Evolutionary conservation across 208 protist species (phyloP).

Genomic region (Leishmania gerbilli): DNA sequence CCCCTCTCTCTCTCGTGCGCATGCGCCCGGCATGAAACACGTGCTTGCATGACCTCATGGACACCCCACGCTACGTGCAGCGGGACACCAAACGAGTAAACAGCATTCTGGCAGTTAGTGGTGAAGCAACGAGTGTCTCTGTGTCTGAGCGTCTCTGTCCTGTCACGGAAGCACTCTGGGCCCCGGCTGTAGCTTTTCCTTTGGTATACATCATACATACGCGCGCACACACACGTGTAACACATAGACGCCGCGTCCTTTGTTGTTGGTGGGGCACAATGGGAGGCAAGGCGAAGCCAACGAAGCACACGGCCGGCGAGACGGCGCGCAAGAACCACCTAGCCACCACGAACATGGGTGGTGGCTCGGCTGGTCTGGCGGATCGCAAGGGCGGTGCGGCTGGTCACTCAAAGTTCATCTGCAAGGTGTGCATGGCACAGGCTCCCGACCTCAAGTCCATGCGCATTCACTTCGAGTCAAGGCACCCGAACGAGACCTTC

Average conservation of each 20-base stretch:
- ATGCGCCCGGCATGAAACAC: neutral
- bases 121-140: neutral
- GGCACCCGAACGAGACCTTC: constrained; percentile 56
- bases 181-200: neutral
- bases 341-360: constrained; percentile 74
- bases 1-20: neutral
- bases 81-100: neutral
- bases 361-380: constrained; percentile 52
- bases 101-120: neutral
- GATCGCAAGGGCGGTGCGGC: constrained; percentile 67
- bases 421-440: constrained; percentile 63
- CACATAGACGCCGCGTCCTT: neutral
- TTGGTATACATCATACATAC: neutral
- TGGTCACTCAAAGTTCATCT: constrained; percentile 60
- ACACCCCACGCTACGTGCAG: neutral
- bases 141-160: neutral
- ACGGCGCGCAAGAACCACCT: constrained; percentile 69
- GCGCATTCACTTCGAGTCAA: constrained; percentile 63
- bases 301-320: constrained; percentile 74
- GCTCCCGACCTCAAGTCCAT: constrained; percentile 76
- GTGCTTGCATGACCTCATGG: neutral
- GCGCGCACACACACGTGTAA: neutral
- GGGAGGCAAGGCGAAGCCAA: constrained; percentile 83
- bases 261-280: constrained; percentile 26
- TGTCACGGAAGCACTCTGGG: neutral